Conservation (phyloP, 371 early-diverging fungal species). For the Circinella minor region DNA sequence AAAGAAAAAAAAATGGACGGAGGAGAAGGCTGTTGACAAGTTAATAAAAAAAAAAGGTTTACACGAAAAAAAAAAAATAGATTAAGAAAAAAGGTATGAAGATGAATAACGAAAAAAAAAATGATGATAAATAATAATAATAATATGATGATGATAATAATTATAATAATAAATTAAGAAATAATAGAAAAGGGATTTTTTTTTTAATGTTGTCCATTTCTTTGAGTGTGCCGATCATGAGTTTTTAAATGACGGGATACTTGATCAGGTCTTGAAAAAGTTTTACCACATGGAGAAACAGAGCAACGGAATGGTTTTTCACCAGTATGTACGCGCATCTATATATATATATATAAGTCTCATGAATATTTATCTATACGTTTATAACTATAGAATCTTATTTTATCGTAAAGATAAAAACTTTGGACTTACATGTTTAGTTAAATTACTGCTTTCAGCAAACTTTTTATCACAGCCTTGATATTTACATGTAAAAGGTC, state of each 20-base stretch:
- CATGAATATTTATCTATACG: too few species aligned
- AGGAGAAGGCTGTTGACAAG: not conserved
- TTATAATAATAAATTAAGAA: too few species aligned
- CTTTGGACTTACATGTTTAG: conserved; percentile 68
- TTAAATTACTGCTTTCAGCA: conserved; percentile 79
- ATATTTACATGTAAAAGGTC: conserved; percentile 77
- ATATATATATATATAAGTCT: not conserved
- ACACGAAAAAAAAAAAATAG: not conserved
- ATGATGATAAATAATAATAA: too few species aligned
- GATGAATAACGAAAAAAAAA: not conserved
- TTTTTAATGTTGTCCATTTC: not conserved
- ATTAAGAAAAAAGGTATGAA: not conserved
- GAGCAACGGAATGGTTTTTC: conserved; percentile 70
- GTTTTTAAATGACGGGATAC: conserved; percentile 60
- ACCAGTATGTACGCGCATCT: conserved; percentile 72
- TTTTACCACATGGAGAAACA: conserved; percentile 64
- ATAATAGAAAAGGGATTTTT: too few species aligned
- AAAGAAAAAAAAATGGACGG: not conserved
- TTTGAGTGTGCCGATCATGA: conserved; percentile 24
- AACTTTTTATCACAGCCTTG: conserved; percentile 76
- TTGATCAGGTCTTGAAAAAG: conserved; percentile 76
- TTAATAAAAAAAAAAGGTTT: not conserved
- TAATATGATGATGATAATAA: too few species aligned
- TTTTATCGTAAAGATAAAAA: too few species aligned
- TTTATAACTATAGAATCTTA: too few species aligned